phyloP scores from a whole-genome alignment of 352 stramenopile genomes.

The Pythium dissotocum region DNA sequence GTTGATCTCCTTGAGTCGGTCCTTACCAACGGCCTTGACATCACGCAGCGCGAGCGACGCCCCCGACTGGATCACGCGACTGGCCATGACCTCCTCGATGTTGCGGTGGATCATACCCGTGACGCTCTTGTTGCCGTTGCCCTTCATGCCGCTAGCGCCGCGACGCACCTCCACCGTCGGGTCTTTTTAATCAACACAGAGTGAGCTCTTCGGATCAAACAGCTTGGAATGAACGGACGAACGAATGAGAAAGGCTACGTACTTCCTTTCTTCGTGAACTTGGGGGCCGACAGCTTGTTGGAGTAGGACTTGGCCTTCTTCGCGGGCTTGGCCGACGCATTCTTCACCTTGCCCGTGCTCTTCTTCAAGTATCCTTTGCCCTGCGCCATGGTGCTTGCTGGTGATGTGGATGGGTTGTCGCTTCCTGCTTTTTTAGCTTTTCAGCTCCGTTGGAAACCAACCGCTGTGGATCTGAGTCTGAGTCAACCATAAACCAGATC shows the following conservation, averaged over 20 bases:
- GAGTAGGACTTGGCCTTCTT: conserved; percentile 76
- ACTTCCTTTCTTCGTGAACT: conserved; percentile 90
- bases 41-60: conserved; percentile 59
- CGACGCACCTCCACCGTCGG: conserved; percentile 81
- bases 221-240: background rate
- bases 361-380: conserved; percentile 83
- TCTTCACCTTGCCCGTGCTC: conserved; percentile 72
- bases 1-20: conserved; percentile 87
- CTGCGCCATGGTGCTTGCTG: conserved; percentile 58
- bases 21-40: conserved; percentile 72
- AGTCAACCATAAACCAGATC: background rate
- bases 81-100: conserved; percentile 87
- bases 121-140: conserved; percentile 69
- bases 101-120: conserved; percentile 88
- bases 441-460: background rate
- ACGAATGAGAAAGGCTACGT: conserved; percentile 29
- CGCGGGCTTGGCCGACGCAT: conserved; percentile 57
- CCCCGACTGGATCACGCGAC: conserved; percentile 73
- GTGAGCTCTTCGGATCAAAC: background rate
- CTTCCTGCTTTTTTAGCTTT: background rate
- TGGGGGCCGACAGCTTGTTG: conserved; percentile 80
- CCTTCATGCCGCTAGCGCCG: conserved; percentile 71
- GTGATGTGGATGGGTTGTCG: background rate
- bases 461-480: background rate
- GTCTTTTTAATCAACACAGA: conserved; percentile 36